Conservation (phyloP, 2,329 filamentous ascomycete species). For the Alternaria incomplexa region DNA sequence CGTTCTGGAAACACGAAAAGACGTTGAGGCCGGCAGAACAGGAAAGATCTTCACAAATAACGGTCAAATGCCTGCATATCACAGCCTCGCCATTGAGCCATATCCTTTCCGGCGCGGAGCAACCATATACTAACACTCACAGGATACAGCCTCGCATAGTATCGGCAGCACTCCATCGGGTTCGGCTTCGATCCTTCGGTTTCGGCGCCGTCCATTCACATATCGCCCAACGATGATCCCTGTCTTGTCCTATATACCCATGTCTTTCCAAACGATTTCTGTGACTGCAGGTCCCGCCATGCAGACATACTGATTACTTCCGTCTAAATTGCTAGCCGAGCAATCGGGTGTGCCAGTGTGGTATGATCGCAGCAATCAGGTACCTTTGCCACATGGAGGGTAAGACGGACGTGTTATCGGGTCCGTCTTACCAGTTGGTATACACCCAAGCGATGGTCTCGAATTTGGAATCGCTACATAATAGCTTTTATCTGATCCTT, state of each 20-base stretch:
- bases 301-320: not conserved
- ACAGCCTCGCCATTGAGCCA: not conserved
- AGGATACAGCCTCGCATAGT: not conserved
- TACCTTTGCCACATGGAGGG: not conserved
- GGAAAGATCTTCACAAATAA: not conserved
- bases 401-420: not conserved
- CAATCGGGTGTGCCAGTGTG: not conserved
- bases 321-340: not conserved
- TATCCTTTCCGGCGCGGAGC: not conserved
- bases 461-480: not conserved
- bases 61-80: no score
- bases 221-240: not conserved
- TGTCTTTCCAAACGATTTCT: not conserved
- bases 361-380: conserved; percentile 4
- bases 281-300: conserved; percentile 1
- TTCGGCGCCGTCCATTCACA: not conserved
- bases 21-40: not conserved
- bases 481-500: not conserved
- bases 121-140: not conserved
- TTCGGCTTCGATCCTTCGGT: not conserved
- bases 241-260: not conserved
- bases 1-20: not conserved
- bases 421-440: not conserved
- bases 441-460: not conserved
- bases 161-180: not conserved